These are phyloP conservation scores for Pseudogymnoascus sp. DNA, from an alignment of 2,329 filamentous ascomycete genomes.

Conservation along the genomic window DNA sequence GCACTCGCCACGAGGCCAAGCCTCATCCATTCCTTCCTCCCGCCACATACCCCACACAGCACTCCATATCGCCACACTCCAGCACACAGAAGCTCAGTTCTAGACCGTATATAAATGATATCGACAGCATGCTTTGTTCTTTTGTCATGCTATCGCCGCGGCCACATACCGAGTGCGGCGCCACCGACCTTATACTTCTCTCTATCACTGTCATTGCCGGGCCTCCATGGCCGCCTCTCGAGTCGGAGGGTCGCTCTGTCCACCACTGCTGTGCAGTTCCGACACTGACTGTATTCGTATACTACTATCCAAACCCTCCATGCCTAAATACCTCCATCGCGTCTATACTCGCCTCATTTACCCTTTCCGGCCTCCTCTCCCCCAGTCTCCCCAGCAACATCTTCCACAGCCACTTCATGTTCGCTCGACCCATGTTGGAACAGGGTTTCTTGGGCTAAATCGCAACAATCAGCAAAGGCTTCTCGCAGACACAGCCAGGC, in stretches of 20 bases:
- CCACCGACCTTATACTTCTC: not conserved
- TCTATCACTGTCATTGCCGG: not conserved
- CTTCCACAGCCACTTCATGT: slow-evolving; percentile 23
- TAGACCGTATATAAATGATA: not conserved
- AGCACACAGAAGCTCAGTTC: too few relatives aligned
- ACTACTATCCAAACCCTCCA: not conserved
- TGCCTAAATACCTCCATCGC: not conserved
- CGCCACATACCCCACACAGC: too few relatives aligned
- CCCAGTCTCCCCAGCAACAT: slow-evolving; percentile 11
- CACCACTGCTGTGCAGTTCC: not conserved
- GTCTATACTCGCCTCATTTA: not conserved
- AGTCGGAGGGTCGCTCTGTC: not conserved
- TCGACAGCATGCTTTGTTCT: not conserved
- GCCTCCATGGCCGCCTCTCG: not conserved
- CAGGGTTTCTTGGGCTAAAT: slow-evolving; percentile 52
- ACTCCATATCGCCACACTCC: too few relatives aligned
- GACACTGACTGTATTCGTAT: not conserved
- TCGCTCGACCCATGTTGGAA: slow-evolving; percentile 41
- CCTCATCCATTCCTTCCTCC: too few relatives aligned
- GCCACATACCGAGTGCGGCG: not conserved
- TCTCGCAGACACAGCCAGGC: not conserved
- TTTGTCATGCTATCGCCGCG: not conserved
- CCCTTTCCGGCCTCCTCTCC: not conserved
- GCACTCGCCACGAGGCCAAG: too few relatives aligned
- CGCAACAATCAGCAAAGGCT: slow-evolving; percentile 5